Conservation (phyloP, 768 basidiomycete genomes). For the Leucocoprinus birnbaumii region DNA sequence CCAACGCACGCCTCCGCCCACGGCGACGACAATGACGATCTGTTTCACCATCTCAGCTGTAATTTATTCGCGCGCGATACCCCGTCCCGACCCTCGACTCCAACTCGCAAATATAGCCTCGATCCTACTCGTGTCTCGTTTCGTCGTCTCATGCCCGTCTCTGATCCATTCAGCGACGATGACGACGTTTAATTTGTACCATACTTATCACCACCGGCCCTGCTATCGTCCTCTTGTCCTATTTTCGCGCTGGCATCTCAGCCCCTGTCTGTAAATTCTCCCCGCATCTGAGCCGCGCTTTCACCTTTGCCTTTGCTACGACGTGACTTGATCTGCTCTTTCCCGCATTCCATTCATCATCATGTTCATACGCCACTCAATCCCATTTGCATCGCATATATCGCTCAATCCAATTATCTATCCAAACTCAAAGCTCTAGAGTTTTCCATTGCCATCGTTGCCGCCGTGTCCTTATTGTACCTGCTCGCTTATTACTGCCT, state of each 20-base stretch:
- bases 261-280: neutral
- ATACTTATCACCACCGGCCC: conserved; percentile 27
- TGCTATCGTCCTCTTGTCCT: conserved; percentile 4
- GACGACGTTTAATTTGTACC: conserved; percentile 26
- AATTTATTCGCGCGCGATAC: conserved; percentile 12
- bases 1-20: no score
- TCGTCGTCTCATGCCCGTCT: conserved; percentile 62
- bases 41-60: conserved; percentile 3
- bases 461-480: conserved; percentile 4
- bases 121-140: conserved; percentile 49
- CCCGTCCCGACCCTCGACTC: conserved; percentile 21
- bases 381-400: conserved; percentile 7
- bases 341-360: neutral
- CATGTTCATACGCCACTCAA: neutral
- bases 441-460: conserved; percentile 1
- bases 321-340: neutral
- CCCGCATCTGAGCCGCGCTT: neutral
- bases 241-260: neutral
- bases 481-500: conserved; percentile 3
- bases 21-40: conserved; percentile 8
- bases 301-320: neutral
- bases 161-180: conserved; percentile 13
- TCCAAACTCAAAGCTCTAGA: neutral
- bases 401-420: neutral
- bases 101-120: conserved; percentile 30